phyloP scores from a whole-genome alignment of 495 filamentous ascomycete genomes.

The Pyrenopolyporus hunteri region DNA sequence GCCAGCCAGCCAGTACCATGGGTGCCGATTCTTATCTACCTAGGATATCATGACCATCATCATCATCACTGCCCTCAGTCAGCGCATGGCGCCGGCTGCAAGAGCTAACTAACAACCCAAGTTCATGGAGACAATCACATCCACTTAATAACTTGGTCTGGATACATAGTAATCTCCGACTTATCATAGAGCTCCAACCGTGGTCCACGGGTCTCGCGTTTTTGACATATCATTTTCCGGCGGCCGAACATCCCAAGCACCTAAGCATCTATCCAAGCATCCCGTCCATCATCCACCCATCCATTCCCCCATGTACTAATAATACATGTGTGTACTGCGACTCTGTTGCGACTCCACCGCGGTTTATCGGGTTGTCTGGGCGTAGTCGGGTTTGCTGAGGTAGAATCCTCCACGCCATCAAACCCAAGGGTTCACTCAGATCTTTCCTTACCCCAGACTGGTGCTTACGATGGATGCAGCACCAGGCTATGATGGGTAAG shows the following conservation, averaged over 20 bases:
- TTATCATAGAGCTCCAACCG: no score
- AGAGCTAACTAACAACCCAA: conserved; percentile 20
- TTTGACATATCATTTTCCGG: conserved; percentile 25
- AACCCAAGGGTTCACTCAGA: conserved; percentile 24
- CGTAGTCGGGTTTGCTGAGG: background rate
- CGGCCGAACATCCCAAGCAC: no score
- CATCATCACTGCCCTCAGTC: conserved; percentile 19
- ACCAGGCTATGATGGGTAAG: conserved; percentile 37
- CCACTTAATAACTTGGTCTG: conserved; percentile 7
- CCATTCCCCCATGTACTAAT: background rate
- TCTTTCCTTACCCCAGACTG: conserved; percentile 42
- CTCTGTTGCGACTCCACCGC: conserved; percentile 26
- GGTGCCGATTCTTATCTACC: conserved; percentile 20
- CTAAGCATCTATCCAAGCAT: no score
- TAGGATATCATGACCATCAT: conserved; percentile 1
- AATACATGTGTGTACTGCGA: conserved; percentile 11
- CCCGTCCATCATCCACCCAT: background rate
- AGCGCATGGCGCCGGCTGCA: conserved; percentile 34
- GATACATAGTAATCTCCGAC: conserved; percentile 23
- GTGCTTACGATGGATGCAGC: conserved; percentile 40
- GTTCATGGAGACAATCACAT: conserved; percentile 11
- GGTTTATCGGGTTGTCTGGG: conserved; percentile 4
- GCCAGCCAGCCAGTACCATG: no score
- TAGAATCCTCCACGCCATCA: conserved; percentile 26
- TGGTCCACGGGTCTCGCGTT: conserved; percentile 6